Base-by-base conservation (phyloP, 1,284 basidiomycete genomes). In the Leccinum angustisporum region DNA sequence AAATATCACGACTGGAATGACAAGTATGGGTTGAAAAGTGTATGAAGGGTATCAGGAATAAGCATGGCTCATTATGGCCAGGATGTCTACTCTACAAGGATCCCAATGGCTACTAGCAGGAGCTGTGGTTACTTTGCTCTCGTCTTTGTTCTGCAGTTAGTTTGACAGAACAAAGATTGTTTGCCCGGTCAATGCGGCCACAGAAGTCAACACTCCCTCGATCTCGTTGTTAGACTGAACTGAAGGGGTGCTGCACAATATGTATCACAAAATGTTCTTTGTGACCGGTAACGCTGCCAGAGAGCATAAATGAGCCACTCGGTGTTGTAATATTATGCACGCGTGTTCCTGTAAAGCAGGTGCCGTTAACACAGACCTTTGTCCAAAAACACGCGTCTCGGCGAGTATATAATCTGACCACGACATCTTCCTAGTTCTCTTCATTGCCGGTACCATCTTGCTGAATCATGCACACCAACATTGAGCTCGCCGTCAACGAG, bases 1-100 rank as follows among this genome's bases (percentile, higher is more conserved):
- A 87, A 83, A 65, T 97, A 91, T 70, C 82, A 86, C 56, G 77
- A 78, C 43, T 97, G 90, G 90, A 78, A 77, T 52, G 68, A 76
- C 36, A 69, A 65, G 51, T 78, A 75, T 63, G 81, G 81, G n/a
- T 46, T 68, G 55, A 65, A 60, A 48, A 58, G 33, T 14, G 54
- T 40, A 2, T 75, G 59, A 63, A 6, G 4, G 11, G 5, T 53
- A n/a, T 16, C 16, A 46, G 43, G 13, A 8, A 50, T 50, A 13
- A 31, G 8, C 25, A 33, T 10, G 18, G 36, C 11, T n/a, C 16
- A 13, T 40, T 25, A 40, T 40, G 40, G 16, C n/a, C n/a, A 18
- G n/a, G n/a, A 18, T 43, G 38, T 59, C 30, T 34, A 51, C 40
- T 18, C 27, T 18, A 18, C 36, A 27, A 62, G 30, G 21, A 14